phyloP scores from a whole-genome alignment of 345 rosid genomes.

The Citrus hindsii region DNA sequence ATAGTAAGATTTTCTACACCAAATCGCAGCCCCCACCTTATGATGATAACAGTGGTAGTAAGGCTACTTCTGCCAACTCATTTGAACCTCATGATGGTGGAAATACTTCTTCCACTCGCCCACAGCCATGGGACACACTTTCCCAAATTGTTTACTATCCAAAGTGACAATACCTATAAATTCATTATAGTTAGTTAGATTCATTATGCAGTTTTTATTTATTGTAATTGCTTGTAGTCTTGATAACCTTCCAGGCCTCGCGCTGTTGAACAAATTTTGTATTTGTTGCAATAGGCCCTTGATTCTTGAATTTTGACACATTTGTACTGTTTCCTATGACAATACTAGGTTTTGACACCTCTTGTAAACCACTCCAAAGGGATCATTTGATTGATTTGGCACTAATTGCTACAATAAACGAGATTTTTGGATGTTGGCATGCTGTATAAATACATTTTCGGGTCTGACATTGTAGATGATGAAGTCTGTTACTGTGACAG shows the following conservation, averaged over 20 bases:
- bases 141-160: not conserved
- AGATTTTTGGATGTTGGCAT: not conserved
- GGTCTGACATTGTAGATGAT: not conserved
- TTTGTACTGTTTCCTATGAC: not conserved
- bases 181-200: not conserved
- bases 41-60: not conserved
- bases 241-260: not conserved
- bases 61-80: not conserved
- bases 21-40: not conserved
- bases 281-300: not conserved
- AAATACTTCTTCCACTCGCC: not conserved
- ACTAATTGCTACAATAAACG: not conserved
- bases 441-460: too few relatives aligned
- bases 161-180: not conserved
- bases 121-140: not conserved
- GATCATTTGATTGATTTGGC: not conserved
- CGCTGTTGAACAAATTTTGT: not conserved
- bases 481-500: not conserved
- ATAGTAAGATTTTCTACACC: constrained; percentile 33
- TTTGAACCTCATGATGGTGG: not conserved
- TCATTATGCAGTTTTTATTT: not conserved
- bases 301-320: not conserved
- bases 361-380: not conserved
- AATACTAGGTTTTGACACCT: not conserved
- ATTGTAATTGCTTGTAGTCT: not conserved